Evolutionary conservation across 768 basidiomycete species (phyloP).

Genomic region (Pleurotus eryngii): DNA sequence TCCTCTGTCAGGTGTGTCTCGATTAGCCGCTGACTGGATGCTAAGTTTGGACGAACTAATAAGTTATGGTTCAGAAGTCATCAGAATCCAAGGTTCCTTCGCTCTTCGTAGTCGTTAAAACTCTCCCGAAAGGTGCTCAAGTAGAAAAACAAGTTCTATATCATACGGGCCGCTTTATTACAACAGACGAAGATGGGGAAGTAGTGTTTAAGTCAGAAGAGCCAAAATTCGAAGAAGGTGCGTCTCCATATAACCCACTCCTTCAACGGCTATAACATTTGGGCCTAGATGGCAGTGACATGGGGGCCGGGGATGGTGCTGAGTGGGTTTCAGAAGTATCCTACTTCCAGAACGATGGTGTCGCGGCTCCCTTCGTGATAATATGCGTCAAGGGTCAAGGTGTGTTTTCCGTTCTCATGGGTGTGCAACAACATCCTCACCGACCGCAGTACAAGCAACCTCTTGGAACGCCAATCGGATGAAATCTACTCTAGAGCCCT

Average conservation of each 20-base stretch:
- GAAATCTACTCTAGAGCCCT: neutral
- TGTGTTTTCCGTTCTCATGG: constrained; percentile 9
- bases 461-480: too few relatives aligned
- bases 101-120: constrained; percentile 59
- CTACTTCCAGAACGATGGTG: constrained; percentile 30
- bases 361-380: constrained; percentile 37
- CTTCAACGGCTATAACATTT: neutral
- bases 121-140: constrained; percentile 67
- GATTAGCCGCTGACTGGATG: constrained; percentile 10
- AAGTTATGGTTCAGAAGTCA: neutral
- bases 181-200: constrained; percentile 47
- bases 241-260: neutral
- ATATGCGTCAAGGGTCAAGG: constrained; percentile 40
- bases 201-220: constrained; percentile 30
- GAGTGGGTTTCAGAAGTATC: constrained; percentile 45
- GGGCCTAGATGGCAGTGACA: constrained; percentile 9
- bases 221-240: constrained; percentile 43
- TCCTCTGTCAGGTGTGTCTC: constrained; percentile 19
- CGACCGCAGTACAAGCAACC: too few relatives aligned
- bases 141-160: constrained; percentile 75
- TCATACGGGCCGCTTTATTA: constrained; percentile 60
- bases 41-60: too few relatives aligned
- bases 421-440: too few relatives aligned
- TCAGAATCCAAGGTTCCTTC: constrained; percentile 27
- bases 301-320: constrained; percentile 12